Evolutionary conservation across 371 early-diverging fungal species (phyloP).

Genomic region (Mucor ambiguus): DNA sequence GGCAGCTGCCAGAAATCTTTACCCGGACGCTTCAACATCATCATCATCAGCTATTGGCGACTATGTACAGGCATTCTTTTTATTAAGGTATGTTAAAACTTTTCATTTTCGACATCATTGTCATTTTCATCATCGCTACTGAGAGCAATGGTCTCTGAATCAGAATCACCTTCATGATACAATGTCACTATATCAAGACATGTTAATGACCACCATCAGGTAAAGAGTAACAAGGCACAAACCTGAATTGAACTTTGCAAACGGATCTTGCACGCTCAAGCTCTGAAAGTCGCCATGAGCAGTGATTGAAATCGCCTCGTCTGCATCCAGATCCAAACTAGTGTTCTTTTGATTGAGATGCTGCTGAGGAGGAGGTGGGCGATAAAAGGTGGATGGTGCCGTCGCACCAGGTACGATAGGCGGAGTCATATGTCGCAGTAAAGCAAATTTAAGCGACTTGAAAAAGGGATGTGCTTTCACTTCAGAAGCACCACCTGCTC

Average conservation of each 20-base stretch:
- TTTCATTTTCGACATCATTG: not conserved
- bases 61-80: not conserved
- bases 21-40: not conserved
- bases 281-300: not conserved
- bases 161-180: slow-evolving; percentile 63
- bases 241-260: slow-evolving; percentile 66
- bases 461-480: slow-evolving; percentile 95
- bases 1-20: not conserved
- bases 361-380: slow-evolving; percentile 42
- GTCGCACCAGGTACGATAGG: slow-evolving; percentile 80
- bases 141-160: slow-evolving; percentile 26
- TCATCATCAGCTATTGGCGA: not conserved
- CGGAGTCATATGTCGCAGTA: slow-evolving; percentile 78
- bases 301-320: slow-evolving; percentile 18
- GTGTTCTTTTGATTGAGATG: slow-evolving; percentile 46
- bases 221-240: too few species aligned
- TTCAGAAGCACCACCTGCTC: slow-evolving; percentile 91
- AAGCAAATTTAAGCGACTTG: slow-evolving; percentile 87
- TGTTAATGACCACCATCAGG: not conserved
- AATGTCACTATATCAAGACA: slow-evolving; percentile 48
- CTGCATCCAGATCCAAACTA: slow-evolving; percentile 57
- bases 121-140: slow-evolving; percentile 14
- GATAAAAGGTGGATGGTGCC: not conserved
- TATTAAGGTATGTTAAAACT: not conserved
- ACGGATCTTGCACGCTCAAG: slow-evolving; percentile 42